Evolutionary conservation across 768 basidiomycete genomes (phyloP).

Genomic region (Boletus sensibilis): DNA sequence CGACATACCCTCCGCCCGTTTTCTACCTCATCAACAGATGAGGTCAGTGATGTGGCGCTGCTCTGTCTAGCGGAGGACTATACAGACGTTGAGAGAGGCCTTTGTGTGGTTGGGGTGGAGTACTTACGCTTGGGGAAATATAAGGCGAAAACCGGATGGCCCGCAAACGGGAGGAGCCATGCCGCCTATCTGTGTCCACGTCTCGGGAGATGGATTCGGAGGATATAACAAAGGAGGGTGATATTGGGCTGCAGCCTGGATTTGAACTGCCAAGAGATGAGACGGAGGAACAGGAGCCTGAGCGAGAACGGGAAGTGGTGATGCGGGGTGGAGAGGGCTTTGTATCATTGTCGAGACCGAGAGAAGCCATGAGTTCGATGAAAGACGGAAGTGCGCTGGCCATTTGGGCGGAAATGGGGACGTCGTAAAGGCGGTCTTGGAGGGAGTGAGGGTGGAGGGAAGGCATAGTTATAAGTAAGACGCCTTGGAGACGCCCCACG

Average conservation of each 20-base stretch:
- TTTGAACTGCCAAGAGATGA: conserved; percentile 41
- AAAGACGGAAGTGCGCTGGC: conserved; percentile 75
- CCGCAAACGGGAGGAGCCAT: conserved; percentile 27
- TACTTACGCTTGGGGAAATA: conserved; percentile 27
- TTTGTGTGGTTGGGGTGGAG: not conserved
- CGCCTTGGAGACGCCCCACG: conserved; percentile 39
- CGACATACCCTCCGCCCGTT: conserved; percentile 35
- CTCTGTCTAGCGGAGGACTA: conserved; percentile 46
- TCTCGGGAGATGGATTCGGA: conserved; percentile 28
- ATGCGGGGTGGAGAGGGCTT: conserved; percentile 33
- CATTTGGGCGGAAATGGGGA: conserved; percentile 46
- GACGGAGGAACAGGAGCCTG: conserved; percentile 47
- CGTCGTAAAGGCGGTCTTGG: conserved; percentile 20
- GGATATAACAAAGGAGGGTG: conserved; percentile 38
- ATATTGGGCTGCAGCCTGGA: conserved; percentile 30
- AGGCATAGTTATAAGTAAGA: conserved; percentile 31
- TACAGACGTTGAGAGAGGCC: not conserved
- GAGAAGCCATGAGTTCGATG: conserved; percentile 81
- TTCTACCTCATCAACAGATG: conserved; percentile 27
- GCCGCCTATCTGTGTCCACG: conserved; percentile 31
- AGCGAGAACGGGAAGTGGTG: conserved; percentile 30
- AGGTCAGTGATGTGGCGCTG: conserved; percentile 42
- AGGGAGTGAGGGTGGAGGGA: conserved; percentile 13
- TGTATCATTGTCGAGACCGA: conserved; percentile 62
- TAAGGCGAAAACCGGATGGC: conserved; percentile 33